Base-by-base conservation (phyloP, 2,329 filamentous ascomycete species). In the Xylariaceae sp. region DNA sequence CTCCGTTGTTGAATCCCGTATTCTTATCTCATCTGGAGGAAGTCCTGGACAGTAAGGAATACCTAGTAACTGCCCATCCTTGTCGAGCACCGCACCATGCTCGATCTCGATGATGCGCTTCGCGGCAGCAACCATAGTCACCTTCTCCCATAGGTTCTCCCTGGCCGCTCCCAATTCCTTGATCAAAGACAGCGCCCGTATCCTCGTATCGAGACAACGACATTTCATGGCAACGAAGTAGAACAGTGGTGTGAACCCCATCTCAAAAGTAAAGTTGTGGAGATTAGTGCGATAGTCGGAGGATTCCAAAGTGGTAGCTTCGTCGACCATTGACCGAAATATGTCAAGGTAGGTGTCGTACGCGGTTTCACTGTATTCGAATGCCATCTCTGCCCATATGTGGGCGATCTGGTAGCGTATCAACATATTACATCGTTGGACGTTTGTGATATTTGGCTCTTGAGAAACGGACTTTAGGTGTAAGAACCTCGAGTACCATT, bases 221-320 rank as follows among this genome's bases (percentile, higher is more conserved):
- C 75, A 77, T 50, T 73, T 76, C 24, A 71, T 60, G 2, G 69
- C 60, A 6, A 74, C 59, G 32, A 72, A 75, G 42, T 70, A 72
- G 8, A 77, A 64, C 8, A 73, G 56, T 0, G 75, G 72, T 3
- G 67, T 60, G 24, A 72, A 75, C 0, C 73, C 75, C 60, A 73
- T 71, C 50, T 75, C 72, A n/a, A 77, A 76, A 20, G 65, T 71
- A 57, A 77, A 77, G 29, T 64, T 70, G 9, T 65, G 40, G 2
- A 45, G 23, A 7, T 23, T 16, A 23, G 29, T 15, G 18, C 8
- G 7, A 24, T 46, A 43, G 26, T 46, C n/a, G 6, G 52, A 35
- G 4, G 43, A 16, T 29, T 42, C 57, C 11, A 68, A 59, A 4
- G 48, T 44, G 0, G 55, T 46, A 0, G 68, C 70, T 13, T 65